Conservation (phyloP, 1,139 yeast genomes). For the Protomyces inundatus region DNA sequence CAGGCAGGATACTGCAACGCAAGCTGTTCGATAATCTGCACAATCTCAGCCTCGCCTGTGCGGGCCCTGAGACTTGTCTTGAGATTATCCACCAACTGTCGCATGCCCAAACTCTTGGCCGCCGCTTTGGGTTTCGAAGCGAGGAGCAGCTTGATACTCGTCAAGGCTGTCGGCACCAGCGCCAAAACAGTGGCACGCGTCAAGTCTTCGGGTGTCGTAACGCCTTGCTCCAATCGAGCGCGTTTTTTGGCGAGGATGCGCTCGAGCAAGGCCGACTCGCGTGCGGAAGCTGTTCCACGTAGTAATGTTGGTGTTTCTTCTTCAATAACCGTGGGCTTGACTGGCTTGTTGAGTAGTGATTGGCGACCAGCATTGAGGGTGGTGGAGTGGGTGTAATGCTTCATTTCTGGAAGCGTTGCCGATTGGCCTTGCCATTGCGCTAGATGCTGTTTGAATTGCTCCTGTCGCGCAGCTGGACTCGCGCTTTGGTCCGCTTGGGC, state of each 20-base stretch:
- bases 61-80: constrained; percentile 15
- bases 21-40: not conserved
- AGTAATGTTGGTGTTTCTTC: not conserved
- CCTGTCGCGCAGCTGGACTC: not conserved
- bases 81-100: constrained; percentile 9
- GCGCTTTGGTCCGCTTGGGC: not conserved
- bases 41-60: constrained; percentile 6
- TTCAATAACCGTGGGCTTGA: not conserved
- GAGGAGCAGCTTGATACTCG: constrained; percentile 17
- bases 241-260: constrained; percentile 4
- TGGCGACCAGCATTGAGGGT: not conserved
- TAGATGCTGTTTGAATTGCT: not conserved
- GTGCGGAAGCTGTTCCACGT: not conserved
- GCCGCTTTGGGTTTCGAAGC: constrained; percentile 1
- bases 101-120: constrained; percentile 13
- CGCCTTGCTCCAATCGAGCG: constrained; percentile 1
- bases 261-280: constrained; percentile 17
- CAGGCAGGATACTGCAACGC: not conserved
- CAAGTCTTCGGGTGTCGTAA: constrained; percentile 1
- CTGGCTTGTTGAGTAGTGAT: not conserved
- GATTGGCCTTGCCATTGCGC: constrained; percentile 1
- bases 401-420: constrained; percentile 1
- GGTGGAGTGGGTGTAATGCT: not conserved
- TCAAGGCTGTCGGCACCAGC: constrained; percentile 8
- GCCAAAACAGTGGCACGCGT: constrained; percentile 13